phyloP scores from a whole-genome alignment of 73 alveolate genomes.

The Paraurostyla sp. region DNA sequence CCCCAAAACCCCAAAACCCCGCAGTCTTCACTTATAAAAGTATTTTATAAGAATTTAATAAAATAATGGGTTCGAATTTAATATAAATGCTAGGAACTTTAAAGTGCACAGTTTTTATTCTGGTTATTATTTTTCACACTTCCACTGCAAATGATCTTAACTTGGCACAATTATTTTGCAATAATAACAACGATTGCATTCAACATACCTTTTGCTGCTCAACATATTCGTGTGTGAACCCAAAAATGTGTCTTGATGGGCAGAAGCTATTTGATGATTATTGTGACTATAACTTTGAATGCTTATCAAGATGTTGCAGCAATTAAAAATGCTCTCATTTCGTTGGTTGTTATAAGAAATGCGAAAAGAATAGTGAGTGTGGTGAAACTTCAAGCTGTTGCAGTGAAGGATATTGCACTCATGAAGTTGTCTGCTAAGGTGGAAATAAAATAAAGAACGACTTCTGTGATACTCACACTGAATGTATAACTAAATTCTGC shows the following conservation, averaged over 20 bases:
- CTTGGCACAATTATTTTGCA: too few species aligned
- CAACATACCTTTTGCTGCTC: slow-evolving; percentile 39
- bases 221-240: slow-evolving; percentile 32
- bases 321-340: slow-evolving; percentile 45
- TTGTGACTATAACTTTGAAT: slow-evolving; percentile 65
- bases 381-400: slow-evolving; percentile 52
- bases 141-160: too few species aligned
- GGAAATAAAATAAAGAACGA: slow-evolving; percentile 27
- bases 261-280: slow-evolving; percentile 32
- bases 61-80: too few species aligned
- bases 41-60: too few species aligned
- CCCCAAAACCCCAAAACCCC: too few species aligned
- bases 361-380: slow-evolving; percentile 46
- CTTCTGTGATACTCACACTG: slow-evolving; percentile 29
- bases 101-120: too few species aligned
- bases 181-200: slow-evolving; percentile 43
- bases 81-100: too few species aligned
- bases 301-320: slow-evolving; percentile 48
- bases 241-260: slow-evolving; percentile 53
- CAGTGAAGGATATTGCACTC: slow-evolving; percentile 63
- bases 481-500: slow-evolving; percentile 34
- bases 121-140: too few species aligned
- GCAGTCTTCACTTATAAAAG: too few species aligned
- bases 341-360: slow-evolving; percentile 33
- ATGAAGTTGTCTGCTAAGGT: slow-evolving; percentile 50